Evolutionary conservation across 2,329 filamentous ascomycete species (phyloP), one percentile per base, ranked within the genome.

Genomic region (Arthroderma uncinatum): DNA sequence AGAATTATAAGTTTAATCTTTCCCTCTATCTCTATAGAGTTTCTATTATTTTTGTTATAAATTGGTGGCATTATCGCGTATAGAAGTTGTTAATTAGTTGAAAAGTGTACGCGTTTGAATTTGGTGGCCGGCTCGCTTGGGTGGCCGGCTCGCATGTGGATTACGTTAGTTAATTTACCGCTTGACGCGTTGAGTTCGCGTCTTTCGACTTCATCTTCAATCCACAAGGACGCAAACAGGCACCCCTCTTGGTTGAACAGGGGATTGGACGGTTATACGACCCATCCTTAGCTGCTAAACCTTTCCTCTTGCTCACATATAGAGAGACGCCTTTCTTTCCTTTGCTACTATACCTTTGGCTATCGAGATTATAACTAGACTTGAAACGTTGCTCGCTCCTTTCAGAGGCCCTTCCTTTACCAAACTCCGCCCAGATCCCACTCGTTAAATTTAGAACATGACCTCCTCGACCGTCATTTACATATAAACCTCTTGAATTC

Each of bases 131-230:
- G n/a, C n/a, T n/a, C n/a, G n/a, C n/a, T n/a, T n/a, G n/a, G n/a
- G n/a, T n/a, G n/a, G n/a, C n/a, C n/a, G n/a, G n/a, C n/a, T n/a
- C n/a, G n/a, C n/a, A n/a, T n/a, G n/a, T n/a, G n/a, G n/a, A n/a
- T n/a, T n/a, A n/a, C n/a, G n/a, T n/a, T n/a, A n/a, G 9, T 12
- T 47, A 50, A 50, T 50, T 50, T 16, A 50, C 16, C 25, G 25
- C 34, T 16, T 19, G 25, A 50, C 47, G 47, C 47, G 47, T 50
- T n/a, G 7, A 50, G 47, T 50, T 50, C 47, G 47, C 47, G 47
- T 50, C 28, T 3, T 50, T 50, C 14, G 2, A 23, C 7, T 25
- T 19, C 28, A 12, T 5, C 3, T 50, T 16, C 14, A 48, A 48
- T 14, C 16, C n/a, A 48, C 25, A 50, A 30, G 19, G n/a, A 33